These are phyloP conservation scores for Capsicum pubescens DNA, from an alignment of 257 asterid genomes.

Conservation along the genomic window DNA sequence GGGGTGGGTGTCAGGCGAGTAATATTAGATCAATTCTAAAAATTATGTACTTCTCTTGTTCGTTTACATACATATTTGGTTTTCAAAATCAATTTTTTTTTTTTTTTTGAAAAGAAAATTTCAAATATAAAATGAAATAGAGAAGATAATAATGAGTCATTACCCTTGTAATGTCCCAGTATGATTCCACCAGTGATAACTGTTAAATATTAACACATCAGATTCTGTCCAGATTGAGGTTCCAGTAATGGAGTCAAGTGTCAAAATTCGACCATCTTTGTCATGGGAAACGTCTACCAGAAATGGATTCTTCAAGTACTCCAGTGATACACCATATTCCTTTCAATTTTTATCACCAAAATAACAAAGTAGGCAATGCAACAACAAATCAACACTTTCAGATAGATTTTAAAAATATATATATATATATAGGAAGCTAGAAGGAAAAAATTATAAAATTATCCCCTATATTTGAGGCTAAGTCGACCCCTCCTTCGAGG, in stretches of 20 bases:
- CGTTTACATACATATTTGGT: not conserved
- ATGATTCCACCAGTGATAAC: conserved; percentile 82
- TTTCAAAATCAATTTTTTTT: not conserved
- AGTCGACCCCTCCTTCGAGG: no score
- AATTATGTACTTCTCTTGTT: no score
- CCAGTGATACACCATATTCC: conserved; percentile 51
- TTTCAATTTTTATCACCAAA: conserved; percentile 17
- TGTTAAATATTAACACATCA: conserved; percentile 65
- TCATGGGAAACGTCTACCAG: conserved; percentile 55
- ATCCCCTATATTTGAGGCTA: no score
- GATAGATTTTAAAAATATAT: no score
- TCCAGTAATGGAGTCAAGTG: conserved; percentile 53
- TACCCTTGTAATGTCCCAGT: conserved; percentile 53
- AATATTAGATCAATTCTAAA: no score
- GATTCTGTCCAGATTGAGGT: conserved; percentile 46
- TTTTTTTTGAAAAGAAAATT: no score
- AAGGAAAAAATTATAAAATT: no score
- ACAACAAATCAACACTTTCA: not conserved
- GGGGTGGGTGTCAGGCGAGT: no score
- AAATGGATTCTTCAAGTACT: conserved; percentile 54
- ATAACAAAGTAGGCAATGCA: not conserved
- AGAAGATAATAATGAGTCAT: not conserved
- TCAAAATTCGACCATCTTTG: conserved; percentile 45
- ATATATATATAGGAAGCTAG: no score
- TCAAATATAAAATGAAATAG: not conserved